phyloP scores from a whole-genome alignment of 192 early-diverging fungal species.

The Backusella luteola region DNA sequence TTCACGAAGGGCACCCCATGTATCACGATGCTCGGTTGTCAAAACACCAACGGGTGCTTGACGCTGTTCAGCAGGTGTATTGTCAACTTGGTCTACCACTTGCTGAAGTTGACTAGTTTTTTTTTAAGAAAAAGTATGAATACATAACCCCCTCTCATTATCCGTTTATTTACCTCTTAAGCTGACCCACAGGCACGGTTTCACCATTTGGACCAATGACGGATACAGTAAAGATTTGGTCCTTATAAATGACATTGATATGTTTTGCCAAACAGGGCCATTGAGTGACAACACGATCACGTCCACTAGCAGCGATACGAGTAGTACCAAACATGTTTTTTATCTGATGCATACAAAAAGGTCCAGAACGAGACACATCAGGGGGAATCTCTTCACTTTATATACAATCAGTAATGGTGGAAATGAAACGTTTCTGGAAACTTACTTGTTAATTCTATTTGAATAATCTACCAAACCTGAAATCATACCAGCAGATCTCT shows the following conservation, averaged over 20 bases:
- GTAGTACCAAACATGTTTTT: slow-evolving; percentile 81
- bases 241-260: slow-evolving; percentile 81
- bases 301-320: slow-evolving; percentile 64
- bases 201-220: slow-evolving; percentile 68
- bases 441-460: slow-evolving; percentile 63
- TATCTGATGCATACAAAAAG: slow-evolving; percentile 96
- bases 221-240: slow-evolving; percentile 82
- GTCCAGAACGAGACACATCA: slow-evolving; percentile 65
- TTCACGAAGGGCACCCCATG: slow-evolving; percentile 66
- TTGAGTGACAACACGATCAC: slow-evolving; percentile 70
- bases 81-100: slow-evolving; percentile 46
- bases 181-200: slow-evolving; percentile 51
- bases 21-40: slow-evolving; percentile 87
- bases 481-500: slow-evolving; percentile 72
- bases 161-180: slow-evolving; percentile 40
- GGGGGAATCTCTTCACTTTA: slow-evolving; percentile 54
- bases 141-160: background rate
- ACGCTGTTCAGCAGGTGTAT: slow-evolving; percentile 33
- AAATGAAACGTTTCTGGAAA: slow-evolving; percentile 27
- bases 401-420: background rate
- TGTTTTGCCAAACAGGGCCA: slow-evolving; percentile 77
- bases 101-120: slow-evolving; percentile 36
- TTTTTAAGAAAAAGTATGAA: background rate
- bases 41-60: slow-evolving; percentile 76
- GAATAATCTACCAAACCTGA: slow-evolving; percentile 71